A percentile compares a stretch with the other conserved stretches of the same genome.
Conservation (phyloP, 2,329 filamentous ascomycete genomes). For the Pyrenochaeta sp. region DNA sequence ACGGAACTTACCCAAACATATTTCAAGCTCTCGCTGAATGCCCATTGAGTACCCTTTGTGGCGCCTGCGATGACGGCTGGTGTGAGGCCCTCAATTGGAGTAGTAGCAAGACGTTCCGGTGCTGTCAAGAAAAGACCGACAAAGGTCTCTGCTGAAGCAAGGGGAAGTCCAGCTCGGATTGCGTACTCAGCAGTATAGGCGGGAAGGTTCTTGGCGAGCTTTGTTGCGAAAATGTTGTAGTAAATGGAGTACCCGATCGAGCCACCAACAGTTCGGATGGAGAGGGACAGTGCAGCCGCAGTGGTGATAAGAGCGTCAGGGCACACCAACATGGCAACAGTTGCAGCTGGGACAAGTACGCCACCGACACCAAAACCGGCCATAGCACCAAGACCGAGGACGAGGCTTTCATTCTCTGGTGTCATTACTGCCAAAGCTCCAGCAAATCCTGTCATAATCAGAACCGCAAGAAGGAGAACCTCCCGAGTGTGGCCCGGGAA, state of each 20-base stretch:
- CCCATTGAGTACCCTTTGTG: slow-evolving; percentile 37
- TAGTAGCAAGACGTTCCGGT: slow-evolving; percentile 22
- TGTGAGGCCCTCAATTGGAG: slow-evolving; percentile 34
- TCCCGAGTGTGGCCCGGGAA: slow-evolving; percentile 33
- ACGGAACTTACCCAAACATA: slow-evolving; percentile 33
- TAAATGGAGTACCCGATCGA: slow-evolving; percentile 48
- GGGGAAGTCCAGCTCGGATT: slow-evolving; percentile 49
- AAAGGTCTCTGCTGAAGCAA: slow-evolving; percentile 44
- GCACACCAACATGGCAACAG: slow-evolving; percentile 43
- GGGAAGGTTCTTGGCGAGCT: slow-evolving; percentile 33
- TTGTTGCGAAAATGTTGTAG: slow-evolving; percentile 45
- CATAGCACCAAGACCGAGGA: slow-evolving; percentile 39
- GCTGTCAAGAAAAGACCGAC: slow-evolving; percentile 40
- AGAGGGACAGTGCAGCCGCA: slow-evolving; percentile 53
- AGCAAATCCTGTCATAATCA: slow-evolving; percentile 42
- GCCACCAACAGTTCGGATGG: slow-evolving; percentile 53
- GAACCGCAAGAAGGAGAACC: slow-evolving; percentile 38
- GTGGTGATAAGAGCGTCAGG: slow-evolving; percentile 45
- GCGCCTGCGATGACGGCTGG: slow-evolving; percentile 34
- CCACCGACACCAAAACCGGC: slow-evolving; percentile 50
- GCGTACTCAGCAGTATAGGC: slow-evolving; percentile 36
- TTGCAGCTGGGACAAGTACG: slow-evolving; percentile 44
- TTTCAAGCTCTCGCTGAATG: slow-evolving; percentile 39
- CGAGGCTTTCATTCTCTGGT: slow-evolving; percentile 39
- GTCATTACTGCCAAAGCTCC: slow-evolving; percentile 40